phyloP scores from a whole-genome alignment of 177 flowering plant species.

The Vitis hybrid region DNA sequence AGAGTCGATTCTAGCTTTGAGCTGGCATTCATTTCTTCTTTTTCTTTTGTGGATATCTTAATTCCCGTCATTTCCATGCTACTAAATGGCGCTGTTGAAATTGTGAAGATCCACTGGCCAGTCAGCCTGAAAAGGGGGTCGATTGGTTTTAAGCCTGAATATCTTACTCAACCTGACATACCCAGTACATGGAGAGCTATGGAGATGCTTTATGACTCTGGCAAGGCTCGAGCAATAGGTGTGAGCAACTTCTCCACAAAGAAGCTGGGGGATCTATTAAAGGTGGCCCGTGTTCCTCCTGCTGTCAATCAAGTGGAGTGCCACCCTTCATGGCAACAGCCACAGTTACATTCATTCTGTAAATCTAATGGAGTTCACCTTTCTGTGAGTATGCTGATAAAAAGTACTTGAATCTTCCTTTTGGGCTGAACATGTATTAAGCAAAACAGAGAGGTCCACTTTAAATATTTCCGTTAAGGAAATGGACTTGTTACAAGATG shows the following conservation, averaged over 20 bases:
- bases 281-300: conserved; percentile 75
- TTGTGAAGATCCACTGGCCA: conserved; percentile 93
- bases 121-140: conserved; percentile 51
- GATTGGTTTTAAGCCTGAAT: conserved; percentile 53
- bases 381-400: conserved; percentile 50
- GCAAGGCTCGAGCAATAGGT: conserved; percentile 86
- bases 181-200: conserved; percentile 87
- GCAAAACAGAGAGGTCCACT: too few species aligned
- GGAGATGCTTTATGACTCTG: conserved; percentile 81
- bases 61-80: too few species aligned
- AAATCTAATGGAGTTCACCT: conserved; percentile 74
- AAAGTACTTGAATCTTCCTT: too few species aligned
- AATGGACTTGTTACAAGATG: too few species aligned
- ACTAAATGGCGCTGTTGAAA: neutral
- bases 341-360: conserved; percentile 58
- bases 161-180: conserved; percentile 49
- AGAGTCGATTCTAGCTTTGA: too few species aligned
- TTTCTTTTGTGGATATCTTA: too few species aligned
- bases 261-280: conserved; percentile 66
- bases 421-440: too few species aligned
- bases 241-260: conserved; percentile 90
- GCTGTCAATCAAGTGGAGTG: conserved; percentile 93
- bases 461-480: too few species aligned
- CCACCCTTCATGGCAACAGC: conserved; percentile 82
- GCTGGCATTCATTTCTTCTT: too few species aligned